A percentile compares a stretch with the other conserved stretches of the same genome.
Evolutionary conservation across 805 yeast genomes (phyloP).

Genomic region (Monosporozyma unispora): DNA sequence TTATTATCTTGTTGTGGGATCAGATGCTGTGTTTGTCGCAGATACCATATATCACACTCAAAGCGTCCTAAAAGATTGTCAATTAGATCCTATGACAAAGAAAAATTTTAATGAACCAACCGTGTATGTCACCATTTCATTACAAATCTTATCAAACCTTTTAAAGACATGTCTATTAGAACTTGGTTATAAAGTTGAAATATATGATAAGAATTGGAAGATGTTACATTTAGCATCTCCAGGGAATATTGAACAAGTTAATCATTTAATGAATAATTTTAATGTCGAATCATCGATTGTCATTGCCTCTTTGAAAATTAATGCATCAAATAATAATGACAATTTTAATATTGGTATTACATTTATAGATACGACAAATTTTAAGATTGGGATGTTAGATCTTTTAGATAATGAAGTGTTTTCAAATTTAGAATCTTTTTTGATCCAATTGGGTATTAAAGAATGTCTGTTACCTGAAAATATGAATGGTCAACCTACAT

Average conservation of each 20-base stretch:
- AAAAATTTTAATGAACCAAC: constrained; percentile 31
- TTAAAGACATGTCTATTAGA: constrained; percentile 60
- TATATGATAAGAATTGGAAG: constrained; percentile 62
- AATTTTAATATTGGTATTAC: constrained; percentile 53
- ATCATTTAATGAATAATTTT: constrained; percentile 49
- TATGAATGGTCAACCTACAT: constrained; percentile 17
- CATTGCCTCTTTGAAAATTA: constrained; percentile 36
- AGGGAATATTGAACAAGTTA: constrained; percentile 75
- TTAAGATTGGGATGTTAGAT: constrained; percentile 62
- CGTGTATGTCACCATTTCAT: constrained; percentile 64
- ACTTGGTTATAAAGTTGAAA: constrained; percentile 67
- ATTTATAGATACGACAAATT: constrained; percentile 63
- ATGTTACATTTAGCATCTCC: constrained; percentile 65
- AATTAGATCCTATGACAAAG: constrained; percentile 26
- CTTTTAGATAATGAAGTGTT: constrained; percentile 81
- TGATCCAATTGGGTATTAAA: constrained; percentile 83
- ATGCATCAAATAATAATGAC: constrained; percentile 28
- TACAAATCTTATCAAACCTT: constrained; percentile 59
- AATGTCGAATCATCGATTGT: constrained; percentile 45
- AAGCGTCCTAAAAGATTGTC: constrained; percentile 59
- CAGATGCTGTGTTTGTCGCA: constrained; percentile 77
- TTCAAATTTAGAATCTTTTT: constrained; percentile 74
- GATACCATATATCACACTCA: constrained; percentile 76
- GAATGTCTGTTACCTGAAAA: constrained; percentile 60
- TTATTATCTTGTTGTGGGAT: constrained; percentile 64